Evolutionary conservation across 2,329 filamentous ascomycete genomes (phyloP), one percentile per base, ranked within the genome.

Genomic region (Stemphylium lycopersici): DNA sequence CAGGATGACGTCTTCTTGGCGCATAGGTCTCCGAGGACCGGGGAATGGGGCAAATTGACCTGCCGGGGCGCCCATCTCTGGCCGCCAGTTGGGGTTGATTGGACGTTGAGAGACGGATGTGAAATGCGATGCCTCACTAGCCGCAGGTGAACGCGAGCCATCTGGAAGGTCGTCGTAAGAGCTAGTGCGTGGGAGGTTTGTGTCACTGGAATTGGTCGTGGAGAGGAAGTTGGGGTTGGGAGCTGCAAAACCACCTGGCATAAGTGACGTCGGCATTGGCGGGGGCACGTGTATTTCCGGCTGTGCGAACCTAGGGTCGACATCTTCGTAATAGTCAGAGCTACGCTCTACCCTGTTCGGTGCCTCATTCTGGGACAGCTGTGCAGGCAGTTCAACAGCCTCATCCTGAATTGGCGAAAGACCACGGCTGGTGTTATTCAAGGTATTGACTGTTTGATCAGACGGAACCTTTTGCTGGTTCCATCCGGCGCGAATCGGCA

Each of bases 41-140:
- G 56, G 57, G 50, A 77, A 69, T 0, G 70, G 71, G 3, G 58
- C 66, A 63, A 67, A 79, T 62, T 76, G 79, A 7, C 77, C 70
- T 12, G 63, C 67, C 29, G 72, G 60, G 5, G 64, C 68, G 62
- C 61, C 75, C 39, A 81, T 78, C 26, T 81, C 79, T 2, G 76
- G 76, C 34, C 89, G 85, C 93, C 93, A 97, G 56, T 88, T 87
- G 6, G 93, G 93, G 73, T 97, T 97, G 49, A 97, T 80, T 1
- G 90, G 90, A 31, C 93, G 85, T 75, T 97, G 92, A 0, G 89
- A 93, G 40, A 98, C 89, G 10, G 90, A 95, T 1, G 93, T 97
- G 76, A 96, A 97, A 65, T 89, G 90, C 40, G 88, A 93, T 20
- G 86, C 84, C 69, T 96, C 91, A 58, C 89, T 93, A 66, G 87